Percentiles rank a stretch among this genome's conserved stretches.
phyloP scores from a whole-genome alignment of 129 eudicot species.

The Centaurea solstitialis region DNA sequence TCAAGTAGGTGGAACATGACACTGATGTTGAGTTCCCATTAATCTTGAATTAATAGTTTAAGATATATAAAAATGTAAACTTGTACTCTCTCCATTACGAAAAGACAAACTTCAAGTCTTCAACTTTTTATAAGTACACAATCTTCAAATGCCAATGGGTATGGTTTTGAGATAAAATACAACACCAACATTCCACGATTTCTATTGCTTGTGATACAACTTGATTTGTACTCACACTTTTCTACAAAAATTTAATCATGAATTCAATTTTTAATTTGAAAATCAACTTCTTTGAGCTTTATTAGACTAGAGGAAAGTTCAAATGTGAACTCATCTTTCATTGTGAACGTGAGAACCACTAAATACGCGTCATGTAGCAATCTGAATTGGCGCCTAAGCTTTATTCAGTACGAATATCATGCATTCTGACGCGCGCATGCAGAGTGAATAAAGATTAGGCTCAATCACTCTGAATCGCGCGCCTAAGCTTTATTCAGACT shows the following conservation, averaged over 20 bases:
- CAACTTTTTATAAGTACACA: conserved; percentile 2
- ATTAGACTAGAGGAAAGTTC: too few relatives aligned
- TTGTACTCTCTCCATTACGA: neutral
- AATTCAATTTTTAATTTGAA: neutral
- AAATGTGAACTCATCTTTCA: too few relatives aligned
- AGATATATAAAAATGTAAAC: neutral
- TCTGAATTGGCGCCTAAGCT: too few relatives aligned
- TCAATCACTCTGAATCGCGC: too few relatives aligned
- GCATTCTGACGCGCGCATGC: too few relatives aligned
- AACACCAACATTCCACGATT: neutral
- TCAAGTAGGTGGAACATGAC: neutral
- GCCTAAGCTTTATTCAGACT: too few relatives aligned
- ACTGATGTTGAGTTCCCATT: neutral
- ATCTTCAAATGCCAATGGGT: conserved; percentile 3
- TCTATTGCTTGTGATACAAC: neutral
- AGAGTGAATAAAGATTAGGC: too few relatives aligned
- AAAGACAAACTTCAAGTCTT: neutral
- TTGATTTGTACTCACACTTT: neutral
- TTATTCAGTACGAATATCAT: too few relatives aligned
- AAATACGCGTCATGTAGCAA: too few relatives aligned
- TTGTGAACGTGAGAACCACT: too few relatives aligned
- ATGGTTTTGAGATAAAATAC: neutral
- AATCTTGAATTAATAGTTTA: neutral
- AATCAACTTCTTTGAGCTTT: neutral
- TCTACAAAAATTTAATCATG: neutral